Base-by-base conservation (phyloP, 2,329 filamentous ascomycete species). In the Pseudogymnoascus sp. region DNA sequence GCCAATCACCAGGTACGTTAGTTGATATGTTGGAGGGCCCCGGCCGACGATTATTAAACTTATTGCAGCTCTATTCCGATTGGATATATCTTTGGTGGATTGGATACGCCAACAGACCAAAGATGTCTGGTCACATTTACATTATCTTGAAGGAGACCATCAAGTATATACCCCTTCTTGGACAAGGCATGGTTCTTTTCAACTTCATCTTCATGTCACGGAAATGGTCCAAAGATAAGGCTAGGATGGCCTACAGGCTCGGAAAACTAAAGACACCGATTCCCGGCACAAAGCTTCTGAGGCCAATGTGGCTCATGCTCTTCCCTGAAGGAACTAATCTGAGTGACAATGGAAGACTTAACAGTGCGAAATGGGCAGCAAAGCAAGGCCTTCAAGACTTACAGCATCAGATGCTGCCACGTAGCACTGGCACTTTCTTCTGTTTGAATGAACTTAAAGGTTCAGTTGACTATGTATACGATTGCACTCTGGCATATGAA, bases 71-170 rank as follows among this genome's bases (percentile, higher is more conserved):
- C 59, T 95, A 96, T 71, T 93, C 90, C 7, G 90, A 96, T 74
- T 96, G 90, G 91, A 75, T 95, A 7, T 96, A 96, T 71, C 81
- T 96, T 6, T 96, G 91, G 91, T 96, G 91, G 91, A 86, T 91
- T 25, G 89, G 86, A n/a, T 96, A 96, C 69, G 90, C 89, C 25
- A 87, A 86, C 69, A 73, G 68, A 1, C 89, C 88, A 62, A 81
- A 82, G 60, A 90, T 91, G 83, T 89, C 94, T 68, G 91, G 91
- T 9, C 88, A 91, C 70, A 81, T 96, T 69, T 95, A 91, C 76
- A 96, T 96, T 71, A 93, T 96, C 68, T 77, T 95, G 59, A 96
- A 96, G 70, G 89, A 96, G 71, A 92, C 89, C 1, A 77, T 96
- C 64, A 91, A 90, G 72, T 87, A 85, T 66, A 85, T 96, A 14